Evolutionary conservation across 2,329 filamentous ascomycete species (phyloP), one percentile per base, ranked within the genome.

Genomic region (Aspergillus terreus): DNA sequence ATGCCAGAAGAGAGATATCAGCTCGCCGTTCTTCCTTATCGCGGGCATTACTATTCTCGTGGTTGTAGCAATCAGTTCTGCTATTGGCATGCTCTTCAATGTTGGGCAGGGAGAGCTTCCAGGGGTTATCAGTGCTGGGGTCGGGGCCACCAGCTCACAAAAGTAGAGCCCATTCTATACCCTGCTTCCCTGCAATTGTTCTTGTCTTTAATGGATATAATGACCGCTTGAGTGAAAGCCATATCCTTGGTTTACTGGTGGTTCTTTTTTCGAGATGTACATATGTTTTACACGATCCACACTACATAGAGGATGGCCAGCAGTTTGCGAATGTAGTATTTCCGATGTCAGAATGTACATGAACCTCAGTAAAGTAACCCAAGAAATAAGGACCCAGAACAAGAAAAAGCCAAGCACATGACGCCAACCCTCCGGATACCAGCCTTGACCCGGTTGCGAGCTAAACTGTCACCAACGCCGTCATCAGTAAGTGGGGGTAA

Each of bases 111-210:
- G 95, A 76, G 87, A 91, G 73, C 78, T 97, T 58, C 94, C 94
- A 0, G 91, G 91, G 62, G 92, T 99, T 7, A 92, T 99, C 70
- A 90, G 91, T n/a, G 94, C 94, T 44, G 94, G 94, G 57, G 92
- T 99, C 35, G 88, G 87, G 58, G 82, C 84, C 52, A 79, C 85
- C 32, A 90, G 68, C 46, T 59, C 65, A 51, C 75, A 77, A 61
- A 78, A 71, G 56, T 74, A 53, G 11, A 38, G 7, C 17, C 38
- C 33, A 38, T 6, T 17, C 35, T n/a, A 38, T 38, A n/a, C 15
- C 35, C 35, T 38, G 14, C 35, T 17, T 38, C 14, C 35, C 30
- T 38, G 38, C 47, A 36, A 12, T 4, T 12, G 47, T 44, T 49
- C n/a, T 15, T 21, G 25, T 11, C 27, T 30, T 30, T 30, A 30